Percentiles rank a stretch among this genome's conserved stretches.
These are phyloP conservation scores for Blepharisma japonicum DNA, from an alignment of 73 alveolate species.

Conservation along the genomic window DNA sequence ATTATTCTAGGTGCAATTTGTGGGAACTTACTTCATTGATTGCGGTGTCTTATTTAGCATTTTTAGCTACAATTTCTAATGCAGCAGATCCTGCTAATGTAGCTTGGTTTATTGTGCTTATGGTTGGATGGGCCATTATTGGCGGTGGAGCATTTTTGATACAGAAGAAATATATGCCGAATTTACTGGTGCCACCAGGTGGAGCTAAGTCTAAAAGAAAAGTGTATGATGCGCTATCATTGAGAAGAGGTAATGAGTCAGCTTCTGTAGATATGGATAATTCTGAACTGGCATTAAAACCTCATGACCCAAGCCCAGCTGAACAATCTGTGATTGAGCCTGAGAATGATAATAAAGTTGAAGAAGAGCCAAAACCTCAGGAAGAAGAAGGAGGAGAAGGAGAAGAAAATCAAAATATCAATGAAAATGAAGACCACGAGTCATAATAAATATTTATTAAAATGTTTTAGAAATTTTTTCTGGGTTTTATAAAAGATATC, in stretches of 20 bases:
- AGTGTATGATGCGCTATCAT: neutral
- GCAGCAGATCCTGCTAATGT: constrained; percentile 28
- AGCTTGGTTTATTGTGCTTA: constrained; percentile 20
- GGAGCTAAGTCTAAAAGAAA: neutral
- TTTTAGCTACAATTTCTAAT: constrained; percentile 32
- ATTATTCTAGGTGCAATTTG: constrained; percentile 22
- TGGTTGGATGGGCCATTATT: constrained; percentile 24
- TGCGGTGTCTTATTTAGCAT: constrained; percentile 17
- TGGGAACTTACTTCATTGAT: constrained; percentile 18
- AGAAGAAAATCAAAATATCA: too few relatives aligned
- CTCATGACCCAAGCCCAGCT: too few relatives aligned
- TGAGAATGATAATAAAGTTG: too few relatives aligned
- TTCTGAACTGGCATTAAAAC: too few relatives aligned
- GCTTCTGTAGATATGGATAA: too few relatives aligned
- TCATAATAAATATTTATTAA: too few relatives aligned
- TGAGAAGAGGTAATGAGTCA: neutral
- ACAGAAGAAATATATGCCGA: constrained; percentile 26
- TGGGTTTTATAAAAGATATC: too few relatives aligned
- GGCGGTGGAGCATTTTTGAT: neutral
- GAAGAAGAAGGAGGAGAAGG: too few relatives aligned
- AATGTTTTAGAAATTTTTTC: too few relatives aligned
- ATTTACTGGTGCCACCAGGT: constrained; percentile 12
- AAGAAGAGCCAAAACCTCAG: too few relatives aligned
- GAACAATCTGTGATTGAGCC: too few relatives aligned
- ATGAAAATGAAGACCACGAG: too few relatives aligned